Conservation (phyloP, 192 early-diverging fungal species). For the Spinellus fusiger region DNA sequence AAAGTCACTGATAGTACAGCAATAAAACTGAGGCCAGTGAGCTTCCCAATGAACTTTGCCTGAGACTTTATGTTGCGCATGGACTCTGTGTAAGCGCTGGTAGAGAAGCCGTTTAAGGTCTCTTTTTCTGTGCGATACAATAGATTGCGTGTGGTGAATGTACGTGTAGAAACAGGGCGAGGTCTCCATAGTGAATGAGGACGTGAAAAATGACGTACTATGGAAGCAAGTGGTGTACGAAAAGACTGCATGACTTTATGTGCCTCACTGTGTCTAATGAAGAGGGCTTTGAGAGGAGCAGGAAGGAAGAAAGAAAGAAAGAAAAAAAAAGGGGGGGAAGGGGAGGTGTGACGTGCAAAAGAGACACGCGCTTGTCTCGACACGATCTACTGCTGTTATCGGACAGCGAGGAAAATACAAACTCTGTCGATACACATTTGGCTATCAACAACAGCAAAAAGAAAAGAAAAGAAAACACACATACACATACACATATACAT, state of each 20-base stretch:
- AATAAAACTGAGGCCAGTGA: conserved; percentile 21
- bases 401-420: too few species aligned
- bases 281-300: too few species aligned
- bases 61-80: conserved; percentile 12
- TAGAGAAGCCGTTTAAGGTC: conserved; percentile 9
- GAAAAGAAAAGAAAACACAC: too few species aligned
- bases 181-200: neutral
- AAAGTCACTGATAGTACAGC: conserved; percentile 27
- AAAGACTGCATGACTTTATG: neutral
- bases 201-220: neutral
- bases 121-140: neutral
- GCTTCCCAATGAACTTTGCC: conserved; percentile 20
- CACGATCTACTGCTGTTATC: too few species aligned
- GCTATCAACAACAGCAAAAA: too few species aligned
- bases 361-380: too few species aligned
- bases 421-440: too few species aligned
- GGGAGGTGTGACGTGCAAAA: too few species aligned
- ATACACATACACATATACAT: too few species aligned
- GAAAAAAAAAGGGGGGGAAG: too few species aligned
- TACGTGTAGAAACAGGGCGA: neutral
- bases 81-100: conserved; percentile 20
- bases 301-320: too few species aligned
- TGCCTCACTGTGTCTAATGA: neutral
- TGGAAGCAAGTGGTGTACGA: neutral
- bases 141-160: neutral